phyloP scores from a whole-genome alignment of 139 green algal species.

The Tetradesmus lagerheimii region DNA sequence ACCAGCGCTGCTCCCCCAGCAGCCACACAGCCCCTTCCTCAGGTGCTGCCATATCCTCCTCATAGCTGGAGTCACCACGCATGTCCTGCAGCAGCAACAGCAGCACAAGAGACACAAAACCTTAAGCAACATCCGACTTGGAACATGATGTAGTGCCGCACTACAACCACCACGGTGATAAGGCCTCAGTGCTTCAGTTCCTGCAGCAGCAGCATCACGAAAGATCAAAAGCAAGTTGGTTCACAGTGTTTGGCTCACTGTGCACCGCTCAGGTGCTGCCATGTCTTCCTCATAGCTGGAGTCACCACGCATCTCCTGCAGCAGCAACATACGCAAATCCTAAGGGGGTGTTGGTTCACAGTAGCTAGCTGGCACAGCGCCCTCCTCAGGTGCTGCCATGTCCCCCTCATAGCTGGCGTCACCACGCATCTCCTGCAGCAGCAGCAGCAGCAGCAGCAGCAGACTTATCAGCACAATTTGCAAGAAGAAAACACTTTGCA shows the following conservation, averaged over 20 bases:
- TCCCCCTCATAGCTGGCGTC: constrained; percentile 73
- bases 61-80: constrained; percentile 52
- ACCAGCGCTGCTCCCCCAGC: constrained; percentile 87
- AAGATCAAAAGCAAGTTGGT: too few relatives aligned
- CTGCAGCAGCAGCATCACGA: constrained; percentile 31
- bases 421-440: constrained; percentile 12
- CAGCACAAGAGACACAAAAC: neutral
- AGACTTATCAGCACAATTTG: too few relatives aligned
- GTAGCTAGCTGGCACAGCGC: too few relatives aligned
- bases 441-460: neutral
- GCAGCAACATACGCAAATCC: neutral
- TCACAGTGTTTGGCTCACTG: too few relatives aligned
- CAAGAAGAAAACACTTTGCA: too few relatives aligned
- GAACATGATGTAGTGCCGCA: too few relatives aligned
- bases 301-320: constrained; percentile 13
- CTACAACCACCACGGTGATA: too few relatives aligned
- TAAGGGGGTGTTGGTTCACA: too few relatives aligned
- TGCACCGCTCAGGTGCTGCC: too few relatives aligned
- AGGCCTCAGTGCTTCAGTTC: neutral
- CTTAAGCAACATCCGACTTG: too few relatives aligned
- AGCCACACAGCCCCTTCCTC: constrained; percentile 73
- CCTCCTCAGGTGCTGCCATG: constrained; percentile 54
- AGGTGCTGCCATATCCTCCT: constrained; percentile 72
- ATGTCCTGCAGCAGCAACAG: neutral
- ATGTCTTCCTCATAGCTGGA: constrained; percentile 68